These are phyloP conservation scores for Phytophthora pinifolia DNA, from an alignment of 352 stramenopile genomes.

Conservation along the genomic window DNA sequence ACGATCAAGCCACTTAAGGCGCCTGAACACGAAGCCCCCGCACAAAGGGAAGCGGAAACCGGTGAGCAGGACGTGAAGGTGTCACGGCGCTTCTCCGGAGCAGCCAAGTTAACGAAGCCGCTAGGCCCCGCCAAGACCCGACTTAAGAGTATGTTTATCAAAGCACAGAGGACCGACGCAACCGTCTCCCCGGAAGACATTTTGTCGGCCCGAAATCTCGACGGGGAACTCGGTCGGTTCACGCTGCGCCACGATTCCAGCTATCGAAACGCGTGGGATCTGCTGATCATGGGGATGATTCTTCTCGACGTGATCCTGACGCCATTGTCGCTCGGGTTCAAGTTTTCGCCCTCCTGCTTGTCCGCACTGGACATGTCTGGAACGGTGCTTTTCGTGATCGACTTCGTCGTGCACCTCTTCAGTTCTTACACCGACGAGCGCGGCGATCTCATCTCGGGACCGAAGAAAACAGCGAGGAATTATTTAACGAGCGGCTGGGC, in stretches of 20 bases:
- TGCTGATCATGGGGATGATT: conserved; percentile 56
- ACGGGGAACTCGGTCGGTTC: conserved; percentile 36
- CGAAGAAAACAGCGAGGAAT: conserved; percentile 37
- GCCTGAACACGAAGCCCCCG: conserved; percentile 1
- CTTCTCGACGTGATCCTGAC: conserved; percentile 56
- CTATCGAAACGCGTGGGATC: conserved; percentile 46
- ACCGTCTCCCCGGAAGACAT: conserved; percentile 38
- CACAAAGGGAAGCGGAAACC: not conserved
- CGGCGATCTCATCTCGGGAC: conserved; percentile 52
- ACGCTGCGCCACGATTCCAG: conserved; percentile 56
- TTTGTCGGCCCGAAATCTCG: conserved; percentile 34
- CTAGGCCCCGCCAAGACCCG: conserved; percentile 5
- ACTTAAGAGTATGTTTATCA: conserved; percentile 33
- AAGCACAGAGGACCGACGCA: conserved; percentile 14
- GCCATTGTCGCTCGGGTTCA: conserved; percentile 52
- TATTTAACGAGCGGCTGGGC: conserved; percentile 62
- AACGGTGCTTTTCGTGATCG: conserved; percentile 49
- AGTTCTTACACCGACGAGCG: conserved; percentile 55
- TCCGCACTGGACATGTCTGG: conserved; percentile 35
- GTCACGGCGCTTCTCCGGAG: conserved; percentile 37
- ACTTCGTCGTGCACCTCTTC: conserved; percentile 59
- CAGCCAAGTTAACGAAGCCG: conserved; percentile 18
- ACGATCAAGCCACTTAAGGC: not conserved
- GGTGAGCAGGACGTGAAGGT: conserved; percentile 29
- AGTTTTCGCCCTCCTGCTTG: conserved; percentile 31